Evolutionary conservation across 2,329 filamentous ascomycete species (phyloP).

Genomic region (Clarireedia homoeocarpa): DNA sequence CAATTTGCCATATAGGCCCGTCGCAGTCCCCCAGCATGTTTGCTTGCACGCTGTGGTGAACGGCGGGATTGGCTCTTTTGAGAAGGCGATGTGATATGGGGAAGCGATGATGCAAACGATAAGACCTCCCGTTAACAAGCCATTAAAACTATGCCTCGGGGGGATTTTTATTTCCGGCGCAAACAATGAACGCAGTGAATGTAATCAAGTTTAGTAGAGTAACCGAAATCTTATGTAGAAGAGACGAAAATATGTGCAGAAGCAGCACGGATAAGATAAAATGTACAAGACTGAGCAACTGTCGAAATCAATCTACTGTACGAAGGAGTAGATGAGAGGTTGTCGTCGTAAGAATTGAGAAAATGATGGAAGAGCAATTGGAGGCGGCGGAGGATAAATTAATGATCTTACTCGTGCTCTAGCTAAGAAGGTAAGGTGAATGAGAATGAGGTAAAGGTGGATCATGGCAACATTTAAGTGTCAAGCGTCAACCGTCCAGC

Average conservation of each 20-base stretch:
- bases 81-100: background rate
- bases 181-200: background rate
- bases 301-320: no score
- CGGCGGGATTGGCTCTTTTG: background rate
- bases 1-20: slow-evolving; percentile 45
- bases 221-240: background rate
- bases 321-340: no score
- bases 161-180: background rate
- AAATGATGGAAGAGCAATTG: no score
- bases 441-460: no score
- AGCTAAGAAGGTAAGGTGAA: no score
- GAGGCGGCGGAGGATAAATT: no score
- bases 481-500: no score
- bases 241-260: background rate
- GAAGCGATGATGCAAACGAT: background rate
- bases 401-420: no score
- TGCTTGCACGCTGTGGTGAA: background rate
- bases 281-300: background rate
- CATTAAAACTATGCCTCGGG: no score
- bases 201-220: background rate
- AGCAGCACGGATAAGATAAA: background rate
- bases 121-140: background rate
- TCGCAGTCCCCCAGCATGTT: slow-evolving; percentile 25
- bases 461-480: no score
- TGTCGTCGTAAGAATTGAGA: no score